phyloP scores from a whole-genome alignment of 2,329 filamentous ascomycete genomes.

The Aspergillus udagawae region DNA sequence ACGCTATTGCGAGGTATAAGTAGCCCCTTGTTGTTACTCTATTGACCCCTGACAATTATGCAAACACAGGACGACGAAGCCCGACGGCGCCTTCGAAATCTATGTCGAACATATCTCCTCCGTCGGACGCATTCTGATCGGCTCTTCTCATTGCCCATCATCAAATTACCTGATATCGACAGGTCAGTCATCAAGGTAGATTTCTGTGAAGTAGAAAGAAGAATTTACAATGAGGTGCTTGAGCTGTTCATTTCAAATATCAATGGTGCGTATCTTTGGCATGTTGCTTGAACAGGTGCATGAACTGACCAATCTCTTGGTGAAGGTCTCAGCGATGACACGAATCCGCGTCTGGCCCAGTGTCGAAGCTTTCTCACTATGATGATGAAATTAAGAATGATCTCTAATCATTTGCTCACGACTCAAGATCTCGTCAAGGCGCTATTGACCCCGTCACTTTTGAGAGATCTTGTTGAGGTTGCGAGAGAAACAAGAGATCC shows the following conservation, averaged over 20 bases:
- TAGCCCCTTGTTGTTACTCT: not conserved
- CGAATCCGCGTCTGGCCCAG: slow-evolving; percentile 15
- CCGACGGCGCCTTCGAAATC: slow-evolving; percentile 22
- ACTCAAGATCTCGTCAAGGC: slow-evolving; percentile 44
- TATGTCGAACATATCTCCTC: slow-evolving; percentile 46
- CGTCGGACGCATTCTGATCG: slow-evolving; percentile 53
- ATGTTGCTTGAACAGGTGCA: not conserved
- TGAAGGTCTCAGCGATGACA: slow-evolving; percentile 1
- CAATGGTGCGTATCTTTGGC: slow-evolving; percentile 16
- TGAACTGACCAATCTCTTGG: slow-evolving; percentile 29
- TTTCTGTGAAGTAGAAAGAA: slow-evolving; percentile 51
- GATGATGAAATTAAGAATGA: slow-evolving; percentile 50
- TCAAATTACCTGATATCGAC: slow-evolving; percentile 50
- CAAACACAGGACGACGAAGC: slow-evolving; percentile 4
- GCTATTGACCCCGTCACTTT: slow-evolving; percentile 43
- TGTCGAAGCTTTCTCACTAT: slow-evolving; percentile 44
- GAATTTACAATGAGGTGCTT: slow-evolving; percentile 52
- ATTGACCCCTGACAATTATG: not conserved
- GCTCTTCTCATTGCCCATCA: slow-evolving; percentile 51
- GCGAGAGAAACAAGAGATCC: slow-evolving; percentile 20
- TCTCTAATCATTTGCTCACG: slow-evolving; percentile 48
- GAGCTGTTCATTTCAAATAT: slow-evolving; percentile 34
- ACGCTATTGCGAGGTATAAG: slow-evolving; percentile 22
- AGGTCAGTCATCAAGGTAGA: slow-evolving; percentile 42
- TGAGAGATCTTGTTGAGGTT: slow-evolving; percentile 40